Conservation (phyloP, 257 asterid genomes). For the Solanum raphanifolium region DNA sequence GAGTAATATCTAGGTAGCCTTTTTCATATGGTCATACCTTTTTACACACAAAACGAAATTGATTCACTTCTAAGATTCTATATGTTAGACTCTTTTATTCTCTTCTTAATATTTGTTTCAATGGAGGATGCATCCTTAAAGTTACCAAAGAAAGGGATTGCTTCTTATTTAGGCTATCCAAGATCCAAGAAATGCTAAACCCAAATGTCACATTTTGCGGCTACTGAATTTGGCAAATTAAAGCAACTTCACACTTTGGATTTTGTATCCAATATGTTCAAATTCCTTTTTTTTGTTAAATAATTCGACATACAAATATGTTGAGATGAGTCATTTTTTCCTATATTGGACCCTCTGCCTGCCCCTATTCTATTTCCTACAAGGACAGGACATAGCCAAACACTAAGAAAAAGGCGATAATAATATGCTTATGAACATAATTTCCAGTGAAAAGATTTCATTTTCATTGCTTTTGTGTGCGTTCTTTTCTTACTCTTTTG, state of each 20-base stretch:
- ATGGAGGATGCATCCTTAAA: neutral
- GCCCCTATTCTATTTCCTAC: neutral
- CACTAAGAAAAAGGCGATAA: neutral
- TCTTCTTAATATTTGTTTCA: neutral
- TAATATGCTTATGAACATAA: neutral
- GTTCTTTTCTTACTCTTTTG: conserved; percentile 16
- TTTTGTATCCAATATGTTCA: conserved; percentile 21
- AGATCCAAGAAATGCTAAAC: conserved; percentile 59
- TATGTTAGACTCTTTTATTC: neutral
- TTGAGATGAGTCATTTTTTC: neutral
- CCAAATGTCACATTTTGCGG: conserved; percentile 39
- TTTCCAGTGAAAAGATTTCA: neutral
- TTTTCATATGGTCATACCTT: neutral
- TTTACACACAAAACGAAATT: neutral
- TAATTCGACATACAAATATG: neutral
- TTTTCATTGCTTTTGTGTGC: conserved; percentile 12
- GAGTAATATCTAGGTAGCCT: neutral
- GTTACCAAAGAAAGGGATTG: conserved; percentile 39
- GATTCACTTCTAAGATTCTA: conserved; percentile 1
- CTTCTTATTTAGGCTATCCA: conserved; percentile 43
- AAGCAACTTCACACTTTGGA: conserved; percentile 22
- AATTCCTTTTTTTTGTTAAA: conserved; percentile 3
- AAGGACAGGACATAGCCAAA: neutral
- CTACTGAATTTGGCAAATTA: conserved; percentile 15
- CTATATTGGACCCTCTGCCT: neutral